Conservation (phyloP, 768 basidiomycete genomes). For the Cantharellus cinnabarinus region DNA sequence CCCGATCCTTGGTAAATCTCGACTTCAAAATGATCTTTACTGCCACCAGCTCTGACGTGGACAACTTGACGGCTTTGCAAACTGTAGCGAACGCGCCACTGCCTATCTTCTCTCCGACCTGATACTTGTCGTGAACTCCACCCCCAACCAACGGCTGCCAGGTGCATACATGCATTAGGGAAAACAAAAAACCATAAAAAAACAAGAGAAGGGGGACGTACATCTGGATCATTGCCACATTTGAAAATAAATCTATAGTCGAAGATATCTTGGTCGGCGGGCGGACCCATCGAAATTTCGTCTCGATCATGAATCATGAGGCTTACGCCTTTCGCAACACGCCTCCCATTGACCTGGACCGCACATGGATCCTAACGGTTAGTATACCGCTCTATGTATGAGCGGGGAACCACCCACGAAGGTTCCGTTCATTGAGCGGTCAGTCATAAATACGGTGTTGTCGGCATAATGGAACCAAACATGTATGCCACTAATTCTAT, state of each 20-base stretch:
- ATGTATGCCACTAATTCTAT: conserved; percentile 51
- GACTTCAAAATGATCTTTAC: conserved; percentile 55
- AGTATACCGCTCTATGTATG: neutral
- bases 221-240: conserved; percentile 8
- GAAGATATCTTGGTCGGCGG: conserved; percentile 61
- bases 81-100: conserved; percentile 87
- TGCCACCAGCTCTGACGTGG: conserved; percentile 56
- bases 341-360: conserved; percentile 41
- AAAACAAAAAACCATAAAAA: neutral
- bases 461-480: conserved; percentile 40
- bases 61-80: conserved; percentile 53
- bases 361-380: neutral
- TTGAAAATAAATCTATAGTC: conserved; percentile 16
- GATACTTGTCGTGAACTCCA: conserved; percentile 21
- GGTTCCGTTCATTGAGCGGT: conserved; percentile 55
- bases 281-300: conserved; percentile 64
- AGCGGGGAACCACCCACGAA: conserved; percentile 18
- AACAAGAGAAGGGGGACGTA: neutral
- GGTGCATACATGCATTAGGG: neutral
- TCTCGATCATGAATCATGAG: conserved; percentile 55
- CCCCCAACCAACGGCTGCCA: conserved; percentile 11
- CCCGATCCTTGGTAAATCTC: conserved; percentile 9
- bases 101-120: conserved; percentile 34
- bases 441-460: conserved; percentile 27
- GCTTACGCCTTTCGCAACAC: conserved; percentile 35